These are phyloP conservation scores for Sugiyamaella xylanicola DNA, from an alignment of 1,139 yeast genomes.

Conservation along the genomic window DNA sequence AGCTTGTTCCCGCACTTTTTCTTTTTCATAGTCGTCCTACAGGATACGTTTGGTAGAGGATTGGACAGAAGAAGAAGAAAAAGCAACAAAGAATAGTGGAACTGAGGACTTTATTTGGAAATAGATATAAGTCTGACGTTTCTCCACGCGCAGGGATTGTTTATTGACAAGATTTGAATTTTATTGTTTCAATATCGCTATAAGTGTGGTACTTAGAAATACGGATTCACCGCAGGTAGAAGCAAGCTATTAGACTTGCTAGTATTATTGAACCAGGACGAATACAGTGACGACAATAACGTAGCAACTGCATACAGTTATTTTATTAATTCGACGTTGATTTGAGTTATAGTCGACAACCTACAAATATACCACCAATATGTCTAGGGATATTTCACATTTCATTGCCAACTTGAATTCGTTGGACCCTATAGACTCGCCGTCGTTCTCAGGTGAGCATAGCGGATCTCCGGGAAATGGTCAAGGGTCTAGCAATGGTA, in stretches of 20 bases:
- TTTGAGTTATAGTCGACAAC: not conserved
- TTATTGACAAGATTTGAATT: not conserved
- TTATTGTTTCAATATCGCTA: no score
- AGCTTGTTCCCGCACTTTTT: not conserved
- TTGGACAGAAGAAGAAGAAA: not conserved
- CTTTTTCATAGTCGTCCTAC: not conserved
- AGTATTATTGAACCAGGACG: no score
- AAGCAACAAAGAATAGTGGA: not conserved
- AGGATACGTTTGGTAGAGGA: not conserved
- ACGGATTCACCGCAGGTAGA: no score
- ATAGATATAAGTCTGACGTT: not conserved
- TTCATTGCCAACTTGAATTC: conserved; percentile 41
- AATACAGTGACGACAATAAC: no score
- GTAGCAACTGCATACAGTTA: no score
- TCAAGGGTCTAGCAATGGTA: conserved; percentile 5
- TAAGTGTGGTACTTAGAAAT: no score
- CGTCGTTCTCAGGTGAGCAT: conserved; percentile 21
- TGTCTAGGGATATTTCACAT: conserved; percentile 37
- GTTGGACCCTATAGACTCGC: conserved; percentile 36
- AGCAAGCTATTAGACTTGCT: no score
- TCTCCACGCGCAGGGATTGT: not conserved
- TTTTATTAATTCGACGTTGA: no score
- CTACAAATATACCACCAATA: conserved; percentile 3
- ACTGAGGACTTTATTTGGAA: not conserved
- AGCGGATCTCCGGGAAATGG: conserved; percentile 7